Evolutionary conservation across 2,329 filamentous ascomycete species (phyloP).

Genomic region (Trichoderma semiorbis): DNA sequence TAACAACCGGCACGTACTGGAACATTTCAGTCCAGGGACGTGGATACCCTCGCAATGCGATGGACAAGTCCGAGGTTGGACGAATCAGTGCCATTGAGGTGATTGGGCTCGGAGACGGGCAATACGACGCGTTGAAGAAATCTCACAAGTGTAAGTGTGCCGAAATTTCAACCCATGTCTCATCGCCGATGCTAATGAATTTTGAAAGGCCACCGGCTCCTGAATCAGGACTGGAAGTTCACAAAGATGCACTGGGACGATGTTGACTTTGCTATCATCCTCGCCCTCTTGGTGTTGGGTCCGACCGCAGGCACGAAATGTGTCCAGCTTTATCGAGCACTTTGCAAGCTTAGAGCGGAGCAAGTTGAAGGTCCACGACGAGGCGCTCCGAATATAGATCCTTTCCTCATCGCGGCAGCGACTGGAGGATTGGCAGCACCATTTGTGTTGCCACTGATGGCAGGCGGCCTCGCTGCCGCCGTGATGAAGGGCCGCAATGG

Average conservation of each 20-base stretch:
- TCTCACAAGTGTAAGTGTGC: background rate
- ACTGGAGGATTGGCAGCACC: background rate
- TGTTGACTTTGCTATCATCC: slow-evolving; percentile 9
- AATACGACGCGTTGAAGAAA: slow-evolving; percentile 2
- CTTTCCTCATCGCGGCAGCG: background rate
- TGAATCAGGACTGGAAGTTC: background rate
- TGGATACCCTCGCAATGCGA: background rate
- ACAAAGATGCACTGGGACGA: slow-evolving; percentile 10
- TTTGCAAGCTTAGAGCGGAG: background rate
- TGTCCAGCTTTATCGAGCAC: background rate
- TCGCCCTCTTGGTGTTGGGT: background rate
- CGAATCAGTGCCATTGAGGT: background rate
- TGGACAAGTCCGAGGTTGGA: background rate
- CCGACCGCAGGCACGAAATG: background rate
- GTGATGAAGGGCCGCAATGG: background rate
- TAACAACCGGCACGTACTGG: background rate
- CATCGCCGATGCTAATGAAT: background rate
- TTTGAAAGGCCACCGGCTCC: background rate
- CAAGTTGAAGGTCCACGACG: background rate
- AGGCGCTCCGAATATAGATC: background rate
- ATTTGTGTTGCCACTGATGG: slow-evolving; percentile 1
- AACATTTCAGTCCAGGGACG: background rate
- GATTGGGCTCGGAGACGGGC: slow-evolving; percentile 3
- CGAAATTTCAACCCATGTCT: background rate
- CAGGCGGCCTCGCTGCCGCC: background rate